phyloP scores from a whole-genome alignment of 1,139 yeast species.

The Blastobotrys petasosporus region DNA sequence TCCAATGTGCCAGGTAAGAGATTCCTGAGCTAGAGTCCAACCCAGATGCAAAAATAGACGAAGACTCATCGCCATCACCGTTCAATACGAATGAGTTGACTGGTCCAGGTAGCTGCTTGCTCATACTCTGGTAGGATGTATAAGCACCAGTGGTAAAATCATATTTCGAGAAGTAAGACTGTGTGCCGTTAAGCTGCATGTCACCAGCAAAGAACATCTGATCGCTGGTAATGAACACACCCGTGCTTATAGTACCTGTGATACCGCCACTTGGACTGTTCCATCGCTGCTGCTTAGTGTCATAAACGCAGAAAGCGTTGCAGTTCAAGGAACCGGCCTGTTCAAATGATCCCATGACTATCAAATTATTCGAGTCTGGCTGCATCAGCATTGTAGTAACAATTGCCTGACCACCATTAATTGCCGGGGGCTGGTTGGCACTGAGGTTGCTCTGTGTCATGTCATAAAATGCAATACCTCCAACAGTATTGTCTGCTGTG shows the following conservation, averaged over 20 bases:
- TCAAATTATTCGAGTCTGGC: slow-evolving; percentile 45
- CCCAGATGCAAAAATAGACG: slow-evolving; percentile 54
- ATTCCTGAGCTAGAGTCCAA: slow-evolving; percentile 34
- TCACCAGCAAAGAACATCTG: slow-evolving; percentile 60
- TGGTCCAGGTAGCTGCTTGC: slow-evolving; percentile 36
- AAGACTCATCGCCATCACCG: slow-evolving; percentile 43
- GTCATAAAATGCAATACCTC: slow-evolving; percentile 50
- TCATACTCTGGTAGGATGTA: slow-evolving; percentile 21
- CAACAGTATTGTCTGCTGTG: slow-evolving; percentile 30
- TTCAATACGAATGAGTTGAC: slow-evolving; percentile 48
- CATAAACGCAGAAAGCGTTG: slow-evolving; percentile 61
- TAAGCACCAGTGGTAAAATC: slow-evolving; percentile 40
- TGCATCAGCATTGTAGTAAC: slow-evolving; percentile 52
- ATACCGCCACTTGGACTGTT: slow-evolving; percentile 41
- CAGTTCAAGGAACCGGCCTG: slow-evolving; percentile 57
- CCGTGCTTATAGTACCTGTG: slow-evolving; percentile 50
- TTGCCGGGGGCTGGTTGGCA: slow-evolving; percentile 43
- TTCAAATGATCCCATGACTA: slow-evolving; percentile 74
- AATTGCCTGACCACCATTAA: slow-evolving; percentile 32
- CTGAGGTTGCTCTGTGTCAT: slow-evolving; percentile 39
- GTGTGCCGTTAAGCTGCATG: slow-evolving; percentile 39
- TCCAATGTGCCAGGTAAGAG: slow-evolving; percentile 31
- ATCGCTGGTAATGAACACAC: slow-evolving; percentile 48
- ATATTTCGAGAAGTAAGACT: slow-evolving; percentile 45
- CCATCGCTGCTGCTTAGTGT: slow-evolving; percentile 53